Percentiles rank a stretch among this genome's conserved stretches.
These are phyloP conservation scores for Apodospora peruviana DNA, from an alignment of 495 filamentous ascomycete species.

Conservation along the genomic window DNA sequence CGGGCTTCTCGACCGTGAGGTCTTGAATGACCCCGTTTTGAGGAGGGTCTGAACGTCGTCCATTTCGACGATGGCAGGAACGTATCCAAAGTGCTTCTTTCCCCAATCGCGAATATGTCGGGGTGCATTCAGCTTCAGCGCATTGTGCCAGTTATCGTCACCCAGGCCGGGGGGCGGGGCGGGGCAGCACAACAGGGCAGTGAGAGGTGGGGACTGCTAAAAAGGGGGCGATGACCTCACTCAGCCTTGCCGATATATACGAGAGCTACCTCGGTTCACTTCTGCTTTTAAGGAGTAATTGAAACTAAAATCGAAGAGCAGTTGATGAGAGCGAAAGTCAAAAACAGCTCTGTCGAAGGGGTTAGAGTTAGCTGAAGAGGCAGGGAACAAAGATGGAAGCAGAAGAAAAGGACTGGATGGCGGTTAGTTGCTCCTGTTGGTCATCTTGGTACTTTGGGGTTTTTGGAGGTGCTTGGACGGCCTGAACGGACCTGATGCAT, in stretches of 20 bases:
- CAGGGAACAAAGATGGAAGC: not conserved
- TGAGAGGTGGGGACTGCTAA: not conserved
- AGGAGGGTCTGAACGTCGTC: constrained; percentile 33
- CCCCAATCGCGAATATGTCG: constrained; percentile 5
- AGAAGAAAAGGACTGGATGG: not conserved
- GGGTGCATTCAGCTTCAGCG: constrained; percentile 5
- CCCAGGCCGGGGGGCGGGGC: not conserved
- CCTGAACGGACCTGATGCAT: not conserved
- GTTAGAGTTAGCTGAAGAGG: too few relatives aligned
- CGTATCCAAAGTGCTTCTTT: not conserved
- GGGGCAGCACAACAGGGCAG: not conserved
- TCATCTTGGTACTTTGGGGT: too few relatives aligned
- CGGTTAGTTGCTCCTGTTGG: not conserved
- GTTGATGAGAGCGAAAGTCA: not conserved
- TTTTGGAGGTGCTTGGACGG: too few relatives aligned
- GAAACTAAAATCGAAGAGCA: not conserved
- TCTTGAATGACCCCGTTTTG: constrained; percentile 36
- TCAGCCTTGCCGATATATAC: not conserved
- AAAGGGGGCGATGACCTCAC: not conserved
- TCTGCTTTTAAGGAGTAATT: too few relatives aligned
- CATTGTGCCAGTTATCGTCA: not conserved
- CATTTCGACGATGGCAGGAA: constrained; percentile 29
- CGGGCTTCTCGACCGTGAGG: constrained; percentile 35
- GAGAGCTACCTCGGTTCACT: too few relatives aligned
- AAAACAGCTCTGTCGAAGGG: not conserved